Evolutionary conservation across 176 grass and related monocot genomes (phyloP).

Genomic region (Raddia guianensis): DNA sequence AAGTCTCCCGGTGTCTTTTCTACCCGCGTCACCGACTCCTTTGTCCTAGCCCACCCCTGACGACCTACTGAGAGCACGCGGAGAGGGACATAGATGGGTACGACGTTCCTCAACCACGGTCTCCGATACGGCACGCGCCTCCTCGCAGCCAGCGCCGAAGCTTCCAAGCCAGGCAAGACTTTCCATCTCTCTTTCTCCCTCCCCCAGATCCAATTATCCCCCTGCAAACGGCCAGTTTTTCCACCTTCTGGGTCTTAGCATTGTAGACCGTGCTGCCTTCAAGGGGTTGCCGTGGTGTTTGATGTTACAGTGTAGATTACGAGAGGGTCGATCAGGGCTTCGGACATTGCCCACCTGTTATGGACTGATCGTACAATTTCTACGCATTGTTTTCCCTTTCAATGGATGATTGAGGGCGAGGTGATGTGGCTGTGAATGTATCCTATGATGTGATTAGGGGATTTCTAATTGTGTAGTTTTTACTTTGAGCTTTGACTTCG

Average conservation of each 20-base stretch:
- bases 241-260: not conserved
- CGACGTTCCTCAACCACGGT: too few species aligned
- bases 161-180: too few species aligned
- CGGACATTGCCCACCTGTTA: slow-evolving; percentile 14
- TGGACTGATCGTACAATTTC: slow-evolving; percentile 9
- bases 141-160: too few species aligned
- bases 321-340: slow-evolving; percentile 35
- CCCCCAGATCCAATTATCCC: too few species aligned
- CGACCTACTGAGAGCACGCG: too few species aligned
- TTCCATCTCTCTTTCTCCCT: too few species aligned
- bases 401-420: not conserved
- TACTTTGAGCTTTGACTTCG: slow-evolving; percentile 13
- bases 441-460: not conserved
- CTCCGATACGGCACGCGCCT: too few species aligned
- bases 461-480: not conserved
- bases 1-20: too few species aligned
- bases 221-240: too few species aligned
- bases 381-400: not conserved
- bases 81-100: too few species aligned
- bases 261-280: slow-evolving; percentile 14
- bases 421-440: not conserved
- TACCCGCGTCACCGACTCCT: too few species aligned
- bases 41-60: too few species aligned
- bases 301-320: not conserved
- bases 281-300: not conserved